Evolutionary conservation across 805 yeast species (phyloP), one percentile per base, ranked within the genome.

Genomic region (Zygotorulaspora florentina): DNA sequence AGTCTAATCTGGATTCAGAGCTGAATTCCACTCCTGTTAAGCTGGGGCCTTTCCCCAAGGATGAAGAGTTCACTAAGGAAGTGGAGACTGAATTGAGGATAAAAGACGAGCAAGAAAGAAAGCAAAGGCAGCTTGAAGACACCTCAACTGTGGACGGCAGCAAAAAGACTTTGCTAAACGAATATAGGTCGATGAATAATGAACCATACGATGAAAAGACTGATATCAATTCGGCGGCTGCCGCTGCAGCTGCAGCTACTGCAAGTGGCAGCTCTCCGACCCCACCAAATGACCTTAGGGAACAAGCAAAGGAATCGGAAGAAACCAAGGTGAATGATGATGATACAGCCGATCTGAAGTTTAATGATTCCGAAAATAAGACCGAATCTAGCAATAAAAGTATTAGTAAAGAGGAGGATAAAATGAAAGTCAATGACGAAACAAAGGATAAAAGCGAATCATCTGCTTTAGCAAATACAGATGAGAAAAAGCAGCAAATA

Each of bases 41-140:
- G 57, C 71, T 93, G 39, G 98, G 98, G 1, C 80, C 80, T 48
- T 71, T 85, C 57, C 99, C 98, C 13, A 70, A 83, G 61, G 97
- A 90, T 51, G 83, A 88, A 8, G 96, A 88, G 38, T 86, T 85
- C 54, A 75, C 79, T 36, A 82, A 83, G 55, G 99, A 93, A 63
- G 77, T 93, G 23, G 89, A 85, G 62, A 80, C 89, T 1, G 95
- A 87, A 61, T 71, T 93, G 48, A 82, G 84, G 60, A 80, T 82
- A 47, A 83, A 81, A 62, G 97, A 93, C 64, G 87, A 81, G 35
- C 72, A 78, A 46, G 80, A 75, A 52, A 66, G 68, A 71, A 59
- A 74, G 63, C 56, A 39, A 56, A 53, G 59, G 63, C 30, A 39
- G 26, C 43, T 27, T 38, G 48, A 45, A 26, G 44, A 40, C 9